phyloP scores from a whole-genome alignment of 495 filamentous ascomycete genomes.

The Rhizodiscina lignyota region DNA sequence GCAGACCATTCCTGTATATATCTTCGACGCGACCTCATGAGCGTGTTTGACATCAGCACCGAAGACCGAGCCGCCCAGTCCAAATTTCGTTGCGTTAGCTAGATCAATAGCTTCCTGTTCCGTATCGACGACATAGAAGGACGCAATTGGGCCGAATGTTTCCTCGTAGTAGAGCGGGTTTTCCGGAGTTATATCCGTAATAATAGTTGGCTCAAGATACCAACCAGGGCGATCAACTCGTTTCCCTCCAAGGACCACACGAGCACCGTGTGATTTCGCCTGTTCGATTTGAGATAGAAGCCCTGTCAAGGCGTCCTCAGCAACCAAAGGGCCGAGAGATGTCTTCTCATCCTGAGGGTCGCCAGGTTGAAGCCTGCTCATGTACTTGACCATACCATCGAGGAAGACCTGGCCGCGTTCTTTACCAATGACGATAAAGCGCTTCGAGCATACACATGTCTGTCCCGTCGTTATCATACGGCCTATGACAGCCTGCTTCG shows the following conservation, averaged over 20 bases:
- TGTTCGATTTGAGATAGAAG: slow-evolving; percentile 2
- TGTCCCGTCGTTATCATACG: too few species aligned
- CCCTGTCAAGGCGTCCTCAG: slow-evolving; percentile 1
- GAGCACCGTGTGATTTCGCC: slow-evolving; percentile 4
- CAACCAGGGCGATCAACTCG: neutral
- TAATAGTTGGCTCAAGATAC: slow-evolving; percentile 2
- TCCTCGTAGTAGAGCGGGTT: slow-evolving; percentile 3
- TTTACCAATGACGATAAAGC: too few species aligned
- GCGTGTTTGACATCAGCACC: slow-evolving; percentile 1
- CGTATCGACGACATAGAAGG: slow-evolving; percentile 4
- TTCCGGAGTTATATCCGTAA: neutral
- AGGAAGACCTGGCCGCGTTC: too few species aligned
- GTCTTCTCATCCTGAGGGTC: neutral
- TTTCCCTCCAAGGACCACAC: slow-evolving; percentile 1
- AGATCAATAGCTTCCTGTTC: slow-evolving; percentile 3
- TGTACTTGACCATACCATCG: slow-evolving; percentile 2
- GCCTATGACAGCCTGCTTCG: too few species aligned
- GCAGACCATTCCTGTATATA: slow-evolving; percentile 1
- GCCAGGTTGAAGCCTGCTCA: slow-evolving; percentile 4
- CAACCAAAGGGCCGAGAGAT: slow-evolving; percentile 3
- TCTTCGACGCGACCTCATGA: neutral
- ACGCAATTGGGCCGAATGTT: slow-evolving; percentile 5
- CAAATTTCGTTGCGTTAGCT: slow-evolving; percentile 7
- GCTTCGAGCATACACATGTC: too few species aligned
- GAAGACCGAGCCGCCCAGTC: slow-evolving; percentile 8